Conservation (phyloP, 345 rosid genomes). For the Noccaea caerulescens region DNA sequence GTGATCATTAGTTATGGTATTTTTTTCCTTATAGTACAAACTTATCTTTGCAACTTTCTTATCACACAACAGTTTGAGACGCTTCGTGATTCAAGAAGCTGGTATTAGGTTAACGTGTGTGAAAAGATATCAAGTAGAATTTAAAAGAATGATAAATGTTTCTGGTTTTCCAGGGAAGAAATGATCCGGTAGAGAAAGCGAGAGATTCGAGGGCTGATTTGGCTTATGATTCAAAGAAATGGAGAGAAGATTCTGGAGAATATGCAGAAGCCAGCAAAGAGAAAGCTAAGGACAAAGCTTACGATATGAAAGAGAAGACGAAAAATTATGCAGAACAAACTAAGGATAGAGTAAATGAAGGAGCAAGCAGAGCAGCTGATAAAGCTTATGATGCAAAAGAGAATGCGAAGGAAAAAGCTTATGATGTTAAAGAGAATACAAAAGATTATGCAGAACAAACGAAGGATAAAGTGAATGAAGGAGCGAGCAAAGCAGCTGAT, state of each 20-base stretch:
- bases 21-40: not conserved
- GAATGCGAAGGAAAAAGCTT: slow-evolving; percentile 16
- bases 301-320: slow-evolving; percentile 9
- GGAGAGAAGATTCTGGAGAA: slow-evolving; percentile 43
- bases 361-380: slow-evolving; percentile 37
- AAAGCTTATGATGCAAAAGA: slow-evolving; percentile 26
- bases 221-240: slow-evolving; percentile 45
- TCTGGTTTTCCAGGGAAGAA: slow-evolving; percentile 29
- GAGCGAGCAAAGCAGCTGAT: slow-evolving; percentile 38
- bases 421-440: slow-evolving; percentile 4
- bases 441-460: slow-evolving; percentile 21
- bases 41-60: not conserved
- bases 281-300: slow-evolving; percentile 29
- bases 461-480: slow-evolving; percentile 21
- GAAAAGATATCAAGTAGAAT: not conserved
- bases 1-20: not conserved
- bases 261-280: slow-evolving; percentile 34
- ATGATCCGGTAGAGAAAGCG: slow-evolving; percentile 40
- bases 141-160: not conserved
- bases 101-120: slow-evolving; percentile 6
- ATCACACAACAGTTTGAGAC: not conserved
- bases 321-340: slow-evolving; percentile 20
- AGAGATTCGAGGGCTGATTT: slow-evolving; percentile 46
- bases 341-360: slow-evolving; percentile 22
- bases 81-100: not conserved